These are phyloP conservation scores for Exophiala xenobiotica DNA, from an alignment of 2,329 filamentous ascomycete genomes.

Conservation along the genomic window DNA sequence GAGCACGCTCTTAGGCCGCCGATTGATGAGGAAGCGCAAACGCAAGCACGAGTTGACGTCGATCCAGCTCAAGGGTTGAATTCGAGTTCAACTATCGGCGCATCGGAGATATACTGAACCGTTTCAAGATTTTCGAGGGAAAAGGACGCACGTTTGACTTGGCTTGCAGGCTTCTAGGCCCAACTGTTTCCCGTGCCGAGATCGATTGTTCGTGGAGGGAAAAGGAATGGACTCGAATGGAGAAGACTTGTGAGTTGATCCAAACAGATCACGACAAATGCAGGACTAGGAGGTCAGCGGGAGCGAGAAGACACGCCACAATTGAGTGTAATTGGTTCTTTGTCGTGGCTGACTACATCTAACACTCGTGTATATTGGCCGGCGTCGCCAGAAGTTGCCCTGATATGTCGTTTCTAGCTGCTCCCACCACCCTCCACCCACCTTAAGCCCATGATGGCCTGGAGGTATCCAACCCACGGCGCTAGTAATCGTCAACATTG, in stretches of 20 bases:
- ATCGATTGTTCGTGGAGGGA: not conserved
- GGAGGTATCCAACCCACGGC: no score
- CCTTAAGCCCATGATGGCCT: no score
- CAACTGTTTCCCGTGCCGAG: no score
- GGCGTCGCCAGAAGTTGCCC: no score
- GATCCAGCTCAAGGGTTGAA: not conserved
- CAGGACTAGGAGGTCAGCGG: not conserved
- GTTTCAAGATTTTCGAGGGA: slow-evolving; percentile 7
- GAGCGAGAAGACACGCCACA: not conserved
- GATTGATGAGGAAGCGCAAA: slow-evolving; percentile 1
- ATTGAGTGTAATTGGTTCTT: not conserved
- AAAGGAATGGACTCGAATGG: not conserved
- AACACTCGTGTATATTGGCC: not conserved
- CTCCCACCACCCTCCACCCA: no score
- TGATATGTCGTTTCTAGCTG: no score
- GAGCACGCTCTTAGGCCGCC: slow-evolving; percentile 8
- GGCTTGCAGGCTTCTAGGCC: not conserved
- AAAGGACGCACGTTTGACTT: slow-evolving; percentile 11
- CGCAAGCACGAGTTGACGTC: not conserved
- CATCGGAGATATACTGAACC: slow-evolving; percentile 9
- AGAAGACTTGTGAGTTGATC: no score
- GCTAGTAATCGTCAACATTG: no score
- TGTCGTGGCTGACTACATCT: not conserved
- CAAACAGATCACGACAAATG: no score
- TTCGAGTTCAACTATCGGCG: slow-evolving; percentile 5